Base-by-base conservation (phyloP, 306 rosid genomes). In the Cucurbita pepo region DNA sequence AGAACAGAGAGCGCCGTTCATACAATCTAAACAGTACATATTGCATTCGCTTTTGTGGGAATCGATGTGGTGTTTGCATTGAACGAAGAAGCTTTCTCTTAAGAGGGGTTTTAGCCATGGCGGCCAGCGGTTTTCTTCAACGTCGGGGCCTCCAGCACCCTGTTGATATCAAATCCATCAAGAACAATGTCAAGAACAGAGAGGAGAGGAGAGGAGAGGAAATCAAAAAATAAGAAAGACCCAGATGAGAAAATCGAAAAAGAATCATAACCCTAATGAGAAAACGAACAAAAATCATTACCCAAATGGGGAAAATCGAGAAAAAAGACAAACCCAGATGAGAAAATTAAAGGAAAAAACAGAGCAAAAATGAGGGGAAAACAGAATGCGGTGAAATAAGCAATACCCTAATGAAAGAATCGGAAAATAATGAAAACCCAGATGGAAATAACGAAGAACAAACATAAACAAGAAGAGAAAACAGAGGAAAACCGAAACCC, bases 111-210 rank as follows among this genome's bases (percentile, higher is more conserved):
- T 89, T 88, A 94, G 83, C 99, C 99, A 94, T 71, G 99, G 99
- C 43, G 99, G 99, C 99, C 99, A 94, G 81, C 95, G 88, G 63
- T 79, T 82, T 72, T 89, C 96, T 63, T 91, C 96, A 9, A 89
- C 99, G 34, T 89, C 96, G 52, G 96, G 96, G 1, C 96, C 97
- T 71, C 96, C 96, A 80, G 90, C 97, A 60, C 97, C 99, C 99
- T 91, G 14, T 71, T 8, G 25, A 19, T 41, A 56, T 81, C 61
- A 84, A 30, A 67, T 4, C 2, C 11, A 67, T 5, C 79, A 56
- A 62, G 13, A 56, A 44, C 72, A 2, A 73, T 11, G 72, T 21
- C 12, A 48, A 18, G 7, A 69, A 4, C 12, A 30, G 11, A n/a
- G 15, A 61, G 4, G 52, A 63, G 19, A 63, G 4, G 16, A 63